phyloP scores from a whole-genome alignment of 257 asterid species.

The Plantago ovata region DNA sequence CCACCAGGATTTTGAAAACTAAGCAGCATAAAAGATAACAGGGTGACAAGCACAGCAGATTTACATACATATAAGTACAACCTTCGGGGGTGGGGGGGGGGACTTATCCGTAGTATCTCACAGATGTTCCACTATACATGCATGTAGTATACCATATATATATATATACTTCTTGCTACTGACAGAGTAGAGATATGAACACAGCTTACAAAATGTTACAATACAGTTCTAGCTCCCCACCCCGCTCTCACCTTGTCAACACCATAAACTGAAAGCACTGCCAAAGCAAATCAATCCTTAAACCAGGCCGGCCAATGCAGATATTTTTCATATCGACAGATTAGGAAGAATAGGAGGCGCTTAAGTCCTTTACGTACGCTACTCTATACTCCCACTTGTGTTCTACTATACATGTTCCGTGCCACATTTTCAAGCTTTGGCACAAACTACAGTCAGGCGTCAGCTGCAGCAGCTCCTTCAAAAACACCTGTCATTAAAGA shows the following conservation, averaged over 20 bases:
- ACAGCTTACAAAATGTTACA: constrained; percentile 4
- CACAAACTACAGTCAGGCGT: not conserved
- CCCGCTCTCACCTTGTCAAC: constrained; percentile 9
- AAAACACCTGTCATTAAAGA: not conserved
- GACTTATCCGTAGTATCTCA: not conserved
- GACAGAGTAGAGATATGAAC: not conserved
- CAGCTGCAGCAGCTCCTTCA: constrained; percentile 14
- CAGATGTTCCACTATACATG: not conserved
- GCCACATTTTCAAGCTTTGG: constrained; percentile 11
- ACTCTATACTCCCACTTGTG: constrained; percentile 8
- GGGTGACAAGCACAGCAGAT: too few species aligned
- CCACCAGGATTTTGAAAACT: too few species aligned
- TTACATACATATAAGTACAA: not conserved
- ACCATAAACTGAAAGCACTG: constrained; percentile 9
- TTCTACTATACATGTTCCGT: constrained; percentile 10
- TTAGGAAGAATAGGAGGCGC: not conserved
- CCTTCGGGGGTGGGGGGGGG: not conserved
- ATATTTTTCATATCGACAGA: constrained; percentile 5
- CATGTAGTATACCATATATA: not conserved
- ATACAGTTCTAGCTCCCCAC: not conserved
- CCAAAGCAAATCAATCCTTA: not conserved
- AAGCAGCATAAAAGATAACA: not conserved
- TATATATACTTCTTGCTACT: not conserved
- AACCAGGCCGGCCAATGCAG: constrained; percentile 5
- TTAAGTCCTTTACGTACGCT: constrained; percentile 11